A percentile compares a stretch with the other conserved stretches of the same genome.
phyloP scores from a whole-genome alignment of 371 early-diverging fungal species.

The Lichtheimia ramosa region DNA sequence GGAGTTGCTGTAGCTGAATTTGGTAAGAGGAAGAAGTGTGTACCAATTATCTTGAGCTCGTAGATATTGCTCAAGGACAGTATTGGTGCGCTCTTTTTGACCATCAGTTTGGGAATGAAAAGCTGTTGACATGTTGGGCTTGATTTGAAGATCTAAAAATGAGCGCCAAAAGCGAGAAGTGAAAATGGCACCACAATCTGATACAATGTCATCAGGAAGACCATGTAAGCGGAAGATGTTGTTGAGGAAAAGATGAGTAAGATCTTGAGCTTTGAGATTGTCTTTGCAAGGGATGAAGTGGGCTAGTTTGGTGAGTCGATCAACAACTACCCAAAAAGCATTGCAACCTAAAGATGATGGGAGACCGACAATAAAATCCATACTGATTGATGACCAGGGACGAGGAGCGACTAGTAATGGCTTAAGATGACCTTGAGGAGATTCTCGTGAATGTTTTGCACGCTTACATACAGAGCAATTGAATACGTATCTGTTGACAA shows the following conservation, averaged over 20 bases:
- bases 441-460: conserved; percentile 31
- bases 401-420: too few species aligned
- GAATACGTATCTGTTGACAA: conserved; percentile 28
- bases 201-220: conserved; percentile 37
- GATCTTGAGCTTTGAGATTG: conserved; percentile 11
- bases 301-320: conserved; percentile 44
- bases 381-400: too few species aligned
- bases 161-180: conserved; percentile 39
- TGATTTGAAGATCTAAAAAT: too few species aligned
- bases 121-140: conserved; percentile 34
- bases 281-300: conserved; percentile 38
- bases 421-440: too few species aligned
- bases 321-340: conserved; percentile 47
- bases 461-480: conserved; percentile 44
- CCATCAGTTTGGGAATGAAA: conserved; percentile 57
- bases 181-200: conserved; percentile 48
- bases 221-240: conserved; percentile 41
- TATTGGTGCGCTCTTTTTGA: conserved; percentile 55
- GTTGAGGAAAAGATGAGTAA: conserved; percentile 27
- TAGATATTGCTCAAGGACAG: conserved; percentile 51
- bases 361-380: too few species aligned
- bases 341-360: conserved; percentile 21
- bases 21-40: conserved; percentile 35
- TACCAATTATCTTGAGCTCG: conserved; percentile 51
- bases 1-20: conserved; percentile 55